Percentiles rank a stretch among this genome's conserved stretches.
Conservation (phyloP, 345 rosid genomes). For the Dimocarpus longan region DNA sequence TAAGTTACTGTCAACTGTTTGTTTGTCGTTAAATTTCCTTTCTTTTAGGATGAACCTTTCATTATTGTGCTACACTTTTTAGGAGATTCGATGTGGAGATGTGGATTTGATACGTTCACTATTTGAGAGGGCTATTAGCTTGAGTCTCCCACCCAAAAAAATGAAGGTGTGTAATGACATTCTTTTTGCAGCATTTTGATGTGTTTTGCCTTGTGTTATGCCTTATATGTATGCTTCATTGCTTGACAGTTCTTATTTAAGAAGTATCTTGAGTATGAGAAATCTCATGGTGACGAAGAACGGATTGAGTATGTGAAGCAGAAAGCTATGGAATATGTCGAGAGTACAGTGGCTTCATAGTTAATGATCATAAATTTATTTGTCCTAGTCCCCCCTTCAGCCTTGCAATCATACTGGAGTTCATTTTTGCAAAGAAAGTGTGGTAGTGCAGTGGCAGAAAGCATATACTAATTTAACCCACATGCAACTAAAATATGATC, state of each 20-base stretch:
- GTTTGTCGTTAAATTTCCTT: not conserved
- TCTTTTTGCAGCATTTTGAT: not conserved
- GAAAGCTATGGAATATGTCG: conserved; percentile 85
- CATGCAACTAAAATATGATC: too few relatives aligned
- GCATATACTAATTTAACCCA: not conserved
- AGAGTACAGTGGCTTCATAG: conserved; percentile 45
- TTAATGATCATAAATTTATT: not conserved
- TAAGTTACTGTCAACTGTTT: conserved; percentile 29
- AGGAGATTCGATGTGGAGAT: conserved; percentile 89
- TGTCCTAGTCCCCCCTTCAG: not conserved
- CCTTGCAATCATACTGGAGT: not conserved
- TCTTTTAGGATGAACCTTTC: conserved; percentile 6
- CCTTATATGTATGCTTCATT: not conserved
- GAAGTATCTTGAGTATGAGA: conserved; percentile 83
- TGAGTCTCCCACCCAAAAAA: conserved; percentile 83
- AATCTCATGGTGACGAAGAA: conserved; percentile 58
- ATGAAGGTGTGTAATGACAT: conserved; percentile 56
- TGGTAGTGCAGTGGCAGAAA: not conserved
- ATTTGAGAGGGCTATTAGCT: conserved; percentile 85
- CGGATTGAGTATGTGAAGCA: conserved; percentile 66
- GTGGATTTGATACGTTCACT: conserved; percentile 62
- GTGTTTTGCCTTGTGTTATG: conserved; percentile 6
- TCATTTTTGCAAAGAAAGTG: not conserved
- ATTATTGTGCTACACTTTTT: conserved; percentile 20
- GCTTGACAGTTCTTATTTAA: conserved; percentile 80